Evolutionary conservation across 1,284 basidiomycete genomes (phyloP).

Genomic region (Polyporus tsugae): DNA sequence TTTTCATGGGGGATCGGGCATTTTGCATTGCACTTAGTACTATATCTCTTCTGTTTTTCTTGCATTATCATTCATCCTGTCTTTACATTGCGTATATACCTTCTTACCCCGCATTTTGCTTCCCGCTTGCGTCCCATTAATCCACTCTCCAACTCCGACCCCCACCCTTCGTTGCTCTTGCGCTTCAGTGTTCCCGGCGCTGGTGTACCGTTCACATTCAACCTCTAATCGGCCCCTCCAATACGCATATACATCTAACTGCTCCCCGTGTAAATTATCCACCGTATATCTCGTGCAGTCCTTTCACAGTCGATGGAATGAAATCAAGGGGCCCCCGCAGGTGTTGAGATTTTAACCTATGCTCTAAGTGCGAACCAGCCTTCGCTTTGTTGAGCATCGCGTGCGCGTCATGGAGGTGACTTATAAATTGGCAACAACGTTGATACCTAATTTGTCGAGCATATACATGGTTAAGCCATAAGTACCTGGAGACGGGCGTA

Average conservation of each 20-base stretch:
- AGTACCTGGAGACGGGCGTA: no score
- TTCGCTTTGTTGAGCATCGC: not conserved
- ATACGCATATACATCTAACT: slow-evolving; percentile 18
- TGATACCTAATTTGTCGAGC: no score
- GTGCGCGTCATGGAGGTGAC: not conserved
- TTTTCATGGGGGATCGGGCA: not conserved
- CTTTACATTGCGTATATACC: not conserved
- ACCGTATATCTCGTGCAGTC: slow-evolving; percentile 18
- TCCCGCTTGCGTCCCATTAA: not conserved
- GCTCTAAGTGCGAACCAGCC: not conserved
- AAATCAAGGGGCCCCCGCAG: not conserved
- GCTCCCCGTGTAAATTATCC: slow-evolving; percentile 31
- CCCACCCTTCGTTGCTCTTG: slow-evolving; percentile 12
- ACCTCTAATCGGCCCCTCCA: slow-evolving; percentile 22
- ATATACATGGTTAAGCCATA: no score
- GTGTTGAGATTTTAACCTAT: not conserved
- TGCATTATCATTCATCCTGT: slow-evolving; percentile 19
- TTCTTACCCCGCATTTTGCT: slow-evolving; percentile 8
- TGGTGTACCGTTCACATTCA: slow-evolving; percentile 15
- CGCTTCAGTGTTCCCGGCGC: not conserved
- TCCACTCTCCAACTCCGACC: slow-evolving; percentile 9
- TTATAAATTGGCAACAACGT: not conserved
- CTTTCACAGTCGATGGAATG: not conserved
- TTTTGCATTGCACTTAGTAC: not conserved
- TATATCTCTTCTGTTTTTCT: slow-evolving; percentile 2